Evolutionary conservation across 768 basidiomycete species (phyloP).

Genomic region (Polyporus arcularius): DNA sequence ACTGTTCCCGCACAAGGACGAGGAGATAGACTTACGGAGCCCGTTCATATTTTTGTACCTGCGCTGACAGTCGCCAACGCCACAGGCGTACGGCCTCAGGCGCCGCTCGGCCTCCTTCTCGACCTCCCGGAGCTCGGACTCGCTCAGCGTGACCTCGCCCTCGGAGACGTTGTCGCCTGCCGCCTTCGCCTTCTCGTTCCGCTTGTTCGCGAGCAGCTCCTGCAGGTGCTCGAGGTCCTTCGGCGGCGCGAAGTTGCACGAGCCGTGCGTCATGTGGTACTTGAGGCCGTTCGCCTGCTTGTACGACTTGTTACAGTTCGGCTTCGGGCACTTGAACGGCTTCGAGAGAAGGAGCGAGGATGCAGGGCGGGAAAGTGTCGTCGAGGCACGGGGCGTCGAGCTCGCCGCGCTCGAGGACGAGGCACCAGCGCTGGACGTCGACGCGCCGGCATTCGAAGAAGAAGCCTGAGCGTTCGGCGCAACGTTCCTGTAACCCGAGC

Average conservation of each 20-base stretch:
- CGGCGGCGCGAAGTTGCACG: conserved; percentile 90
- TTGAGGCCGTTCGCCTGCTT: conserved; percentile 96
- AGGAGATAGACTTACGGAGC: conserved; percentile 45
- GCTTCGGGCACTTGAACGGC: conserved; percentile 92
- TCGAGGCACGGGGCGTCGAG: conserved; percentile 40
- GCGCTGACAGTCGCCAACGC: conserved; percentile 82
- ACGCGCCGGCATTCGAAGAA: conserved; percentile 21
- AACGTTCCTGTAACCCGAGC: conserved; percentile 20
- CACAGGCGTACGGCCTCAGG: conserved; percentile 84
- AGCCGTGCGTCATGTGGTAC: conserved; percentile 91
- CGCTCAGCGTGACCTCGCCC: conserved; percentile 40
- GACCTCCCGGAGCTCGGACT: conserved; percentile 68
- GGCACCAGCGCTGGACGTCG: conserved; percentile 25
- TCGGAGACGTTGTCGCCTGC: conserved; percentile 16
- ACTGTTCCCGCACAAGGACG: conserved; percentile 3
- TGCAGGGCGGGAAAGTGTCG: conserved; percentile 50
- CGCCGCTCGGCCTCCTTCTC: conserved; percentile 85
- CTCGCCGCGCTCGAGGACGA: conserved; percentile 23
- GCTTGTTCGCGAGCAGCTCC: conserved; percentile 59
- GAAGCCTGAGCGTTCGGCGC: conserved; percentile 30
- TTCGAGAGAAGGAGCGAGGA: conserved; percentile 73
- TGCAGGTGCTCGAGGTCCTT: conserved; percentile 81
- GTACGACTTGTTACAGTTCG: conserved; percentile 94
- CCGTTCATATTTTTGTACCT: conserved; percentile 99
- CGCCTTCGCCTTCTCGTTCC: conserved; percentile 36